Evolutionary conservation across 2,329 filamentous ascomycete genomes (phyloP).

Genomic region (Lachnellula willkommii): DNA sequence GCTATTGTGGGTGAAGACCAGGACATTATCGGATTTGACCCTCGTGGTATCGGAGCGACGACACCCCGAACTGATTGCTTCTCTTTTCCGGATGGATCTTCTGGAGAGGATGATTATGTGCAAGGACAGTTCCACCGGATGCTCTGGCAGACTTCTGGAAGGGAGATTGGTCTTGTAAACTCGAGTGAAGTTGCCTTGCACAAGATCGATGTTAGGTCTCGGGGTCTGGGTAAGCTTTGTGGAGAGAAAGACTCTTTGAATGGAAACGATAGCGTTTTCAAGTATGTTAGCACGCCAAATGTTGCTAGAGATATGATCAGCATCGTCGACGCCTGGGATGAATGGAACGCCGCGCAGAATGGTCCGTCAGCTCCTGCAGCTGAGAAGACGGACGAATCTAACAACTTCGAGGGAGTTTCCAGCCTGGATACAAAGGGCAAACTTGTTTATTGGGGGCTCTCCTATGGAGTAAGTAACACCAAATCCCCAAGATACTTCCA

Average conservation of each 20-base stretch:
- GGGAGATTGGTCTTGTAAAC: constrained; percentile 38
- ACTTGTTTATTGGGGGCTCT: constrained; percentile 44
- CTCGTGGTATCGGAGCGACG: constrained; percentile 46
- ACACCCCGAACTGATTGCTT: constrained; percentile 49
- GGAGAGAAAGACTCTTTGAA: constrained; percentile 26
- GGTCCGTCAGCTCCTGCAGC: not conserved
- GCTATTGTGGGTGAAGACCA: constrained; percentile 35
- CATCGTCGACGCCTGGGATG: constrained; percentile 32
- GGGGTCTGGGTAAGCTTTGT: constrained; percentile 40
- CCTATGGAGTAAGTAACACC: constrained; percentile 36
- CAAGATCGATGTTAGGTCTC: constrained; percentile 40
- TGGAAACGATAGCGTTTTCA: constrained; percentile 28
- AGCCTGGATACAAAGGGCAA: constrained; percentile 23
- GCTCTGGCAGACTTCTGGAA: constrained; percentile 13
- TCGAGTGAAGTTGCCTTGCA: constrained; percentile 42
- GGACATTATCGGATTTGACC: constrained; percentile 46
- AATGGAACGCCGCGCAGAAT: constrained; percentile 13
- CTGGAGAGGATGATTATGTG: constrained; percentile 35
- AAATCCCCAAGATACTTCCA: not conserved
- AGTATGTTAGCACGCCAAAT: constrained; percentile 29
- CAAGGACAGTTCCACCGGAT: constrained; percentile 32
- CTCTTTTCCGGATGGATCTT: constrained; percentile 30
- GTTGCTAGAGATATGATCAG: constrained; percentile 35
- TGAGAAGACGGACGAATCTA: not conserved
- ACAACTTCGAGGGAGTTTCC: not conserved